These are phyloP conservation scores for Aspergillus sojae DNA, from an alignment of 2,329 filamentous ascomycete genomes.

Conservation along the genomic window DNA sequence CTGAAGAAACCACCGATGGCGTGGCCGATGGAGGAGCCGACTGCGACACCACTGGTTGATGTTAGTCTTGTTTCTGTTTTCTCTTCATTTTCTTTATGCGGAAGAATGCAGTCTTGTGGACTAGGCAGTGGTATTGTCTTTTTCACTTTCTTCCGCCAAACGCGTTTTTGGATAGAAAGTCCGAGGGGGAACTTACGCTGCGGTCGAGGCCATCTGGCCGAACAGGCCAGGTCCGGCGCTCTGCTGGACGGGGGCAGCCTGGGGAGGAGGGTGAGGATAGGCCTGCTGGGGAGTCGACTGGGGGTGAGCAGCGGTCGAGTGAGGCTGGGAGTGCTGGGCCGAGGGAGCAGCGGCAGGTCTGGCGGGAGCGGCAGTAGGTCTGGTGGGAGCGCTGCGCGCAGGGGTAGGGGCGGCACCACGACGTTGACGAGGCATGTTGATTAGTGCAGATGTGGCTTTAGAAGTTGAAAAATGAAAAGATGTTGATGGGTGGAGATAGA, in stretches of 20 bases:
- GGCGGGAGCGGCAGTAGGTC: slow-evolving; percentile 65
- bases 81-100: not conserved
- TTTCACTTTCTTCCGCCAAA: not conserved
- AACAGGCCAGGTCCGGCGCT: slow-evolving; percentile 80
- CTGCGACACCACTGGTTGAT: slow-evolving; percentile 78
- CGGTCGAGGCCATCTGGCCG: slow-evolving; percentile 95
- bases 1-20: slow-evolving; percentile 87
- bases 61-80: not conserved
- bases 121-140: not conserved
- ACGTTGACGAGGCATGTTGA: slow-evolving; percentile 74
- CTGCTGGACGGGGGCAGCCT: slow-evolving; percentile 47
- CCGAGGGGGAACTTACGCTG: slow-evolving; percentile 71
- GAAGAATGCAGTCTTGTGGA: not conserved
- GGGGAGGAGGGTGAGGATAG: slow-evolving; percentile 46
- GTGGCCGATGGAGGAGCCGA: slow-evolving; percentile 93
- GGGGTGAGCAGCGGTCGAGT: slow-evolving; percentile 64
- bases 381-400: slow-evolving; percentile 61
- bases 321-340: slow-evolving; percentile 66
- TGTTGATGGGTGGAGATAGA: slow-evolving; percentile 22
- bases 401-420: slow-evolving; percentile 60
- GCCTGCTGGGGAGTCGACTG: slow-evolving; percentile 52
- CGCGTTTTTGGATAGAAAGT: not conserved
- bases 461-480: slow-evolving; percentile 23
- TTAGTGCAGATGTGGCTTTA: slow-evolving; percentile 25
- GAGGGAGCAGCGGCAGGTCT: slow-evolving; percentile 56